Conservation (phyloP, 2,329 filamentous ascomycete species). For the Amauroascus verrucosus region DNA sequence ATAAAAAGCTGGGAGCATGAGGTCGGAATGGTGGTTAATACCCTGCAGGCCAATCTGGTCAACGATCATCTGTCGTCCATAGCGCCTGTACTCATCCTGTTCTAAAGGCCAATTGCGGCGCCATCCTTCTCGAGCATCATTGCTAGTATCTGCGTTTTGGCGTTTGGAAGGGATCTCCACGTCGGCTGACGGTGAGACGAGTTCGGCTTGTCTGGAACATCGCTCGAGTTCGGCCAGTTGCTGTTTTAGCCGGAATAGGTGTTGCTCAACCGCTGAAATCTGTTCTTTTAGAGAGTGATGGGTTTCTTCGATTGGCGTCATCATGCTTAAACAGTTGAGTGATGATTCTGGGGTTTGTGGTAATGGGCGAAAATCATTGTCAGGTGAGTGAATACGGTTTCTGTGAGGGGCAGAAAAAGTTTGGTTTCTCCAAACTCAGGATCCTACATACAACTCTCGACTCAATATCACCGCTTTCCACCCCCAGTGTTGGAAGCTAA, state of each 20-base stretch:
- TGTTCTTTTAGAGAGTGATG: slow-evolving; percentile 17
- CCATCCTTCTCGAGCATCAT: neutral
- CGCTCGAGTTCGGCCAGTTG: slow-evolving; percentile 23
- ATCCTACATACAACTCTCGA: no score
- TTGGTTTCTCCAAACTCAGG: no score
- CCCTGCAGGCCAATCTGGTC: slow-evolving; percentile 68
- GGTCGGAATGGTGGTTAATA: slow-evolving; percentile 23
- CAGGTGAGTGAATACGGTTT: no score
- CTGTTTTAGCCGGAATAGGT: slow-evolving; percentile 27
- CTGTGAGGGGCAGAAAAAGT: no score
- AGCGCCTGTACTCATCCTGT: slow-evolving; percentile 68
- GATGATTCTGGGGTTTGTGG: no score
- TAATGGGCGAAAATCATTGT: no score
- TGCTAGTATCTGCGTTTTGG: neutral
- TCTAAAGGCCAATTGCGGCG: slow-evolving; percentile 55
- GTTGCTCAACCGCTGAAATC: slow-evolving; percentile 30
- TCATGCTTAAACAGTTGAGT: neutral
- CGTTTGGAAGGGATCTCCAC: slow-evolving; percentile 1
- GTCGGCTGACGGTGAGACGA: neutral
- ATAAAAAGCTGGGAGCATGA: neutral
- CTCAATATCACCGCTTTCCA: no score
- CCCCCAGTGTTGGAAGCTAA: no score
- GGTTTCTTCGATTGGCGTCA: neutral
- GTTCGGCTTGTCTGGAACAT: neutral
- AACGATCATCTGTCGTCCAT: slow-evolving; percentile 84